Percentiles rank a stretch among this genome's conserved stretches.
These are phyloP conservation scores for Melaleuca alternifolia DNA, from an alignment of 345 rosid species.

Conservation along the genomic window DNA sequence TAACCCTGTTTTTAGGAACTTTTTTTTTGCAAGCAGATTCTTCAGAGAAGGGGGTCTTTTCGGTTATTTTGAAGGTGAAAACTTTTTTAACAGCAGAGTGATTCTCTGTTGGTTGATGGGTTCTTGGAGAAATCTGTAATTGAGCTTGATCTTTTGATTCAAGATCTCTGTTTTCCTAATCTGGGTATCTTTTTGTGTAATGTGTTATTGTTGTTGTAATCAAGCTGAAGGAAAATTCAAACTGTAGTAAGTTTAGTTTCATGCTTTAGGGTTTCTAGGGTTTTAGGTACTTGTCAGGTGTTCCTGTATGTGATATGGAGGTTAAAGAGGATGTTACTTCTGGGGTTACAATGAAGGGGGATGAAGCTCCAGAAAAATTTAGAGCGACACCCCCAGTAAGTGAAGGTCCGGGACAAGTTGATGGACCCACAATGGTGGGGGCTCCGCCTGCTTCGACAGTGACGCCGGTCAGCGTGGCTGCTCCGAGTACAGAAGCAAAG, in stretches of 20 bases:
- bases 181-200: background rate
- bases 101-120: background rate
- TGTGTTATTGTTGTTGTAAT: background rate
- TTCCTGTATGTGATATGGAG: constrained; percentile 37
- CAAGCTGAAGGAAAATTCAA: background rate
- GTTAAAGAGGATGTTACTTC: constrained; percentile 35
- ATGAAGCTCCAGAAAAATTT: constrained; percentile 48
- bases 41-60: background rate
- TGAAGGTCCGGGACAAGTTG: constrained; percentile 14
- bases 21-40: background rate
- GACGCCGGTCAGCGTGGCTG: background rate
- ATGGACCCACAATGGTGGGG: constrained; percentile 12
- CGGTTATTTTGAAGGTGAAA: background rate
- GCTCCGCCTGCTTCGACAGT: background rate
- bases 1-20: background rate
- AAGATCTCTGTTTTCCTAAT: background rate
- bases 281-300: constrained; percentile 14
- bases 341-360: constrained; percentile 19
- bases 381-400: constrained; percentile 29
- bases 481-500: constrained; percentile 25
- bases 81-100: background rate
- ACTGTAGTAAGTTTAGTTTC: background rate
- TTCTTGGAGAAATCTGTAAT: background rate
- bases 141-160: background rate
- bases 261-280: constrained; percentile 10